Conservation (phyloP, 2,329 filamentous ascomycete species). For the Verticillium alfalfae region DNA sequence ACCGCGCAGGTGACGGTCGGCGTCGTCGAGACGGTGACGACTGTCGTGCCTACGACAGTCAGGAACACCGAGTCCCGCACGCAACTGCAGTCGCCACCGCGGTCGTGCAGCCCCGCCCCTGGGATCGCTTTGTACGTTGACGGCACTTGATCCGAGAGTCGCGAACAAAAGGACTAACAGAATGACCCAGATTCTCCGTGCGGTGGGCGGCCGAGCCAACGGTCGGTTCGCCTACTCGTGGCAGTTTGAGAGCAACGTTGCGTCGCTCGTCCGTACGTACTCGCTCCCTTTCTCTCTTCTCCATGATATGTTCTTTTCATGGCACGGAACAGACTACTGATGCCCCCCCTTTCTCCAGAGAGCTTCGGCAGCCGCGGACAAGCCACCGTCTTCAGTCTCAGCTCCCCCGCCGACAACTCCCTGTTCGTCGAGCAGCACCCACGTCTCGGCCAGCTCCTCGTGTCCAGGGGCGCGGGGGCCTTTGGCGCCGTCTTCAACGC, state of each 20-base stretch:
- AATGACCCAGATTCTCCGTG: background rate
- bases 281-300: background rate
- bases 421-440: background rate
- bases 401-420: background rate
- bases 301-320: background rate
- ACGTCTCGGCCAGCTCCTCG: background rate
- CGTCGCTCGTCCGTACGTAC: background rate
- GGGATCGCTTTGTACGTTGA: background rate
- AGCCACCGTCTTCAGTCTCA: background rate
- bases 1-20: conserved; percentile 1
- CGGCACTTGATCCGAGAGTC: background rate
- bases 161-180: too few relatives aligned
- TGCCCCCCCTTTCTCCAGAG: background rate
- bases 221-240: background rate
- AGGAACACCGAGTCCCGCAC: conserved; percentile 1
- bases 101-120: background rate
- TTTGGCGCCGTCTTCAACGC: background rate
- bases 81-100: conserved; percentile 1
- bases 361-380: background rate
- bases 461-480: background rate
- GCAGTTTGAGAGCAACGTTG: background rate
- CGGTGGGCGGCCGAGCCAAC: background rate
- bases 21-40: conserved; percentile 2
- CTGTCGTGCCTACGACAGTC: conserved; percentile 1
- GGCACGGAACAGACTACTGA: background rate